Percentiles rank a stretch among this genome's conserved stretches.
phyloP scores from a whole-genome alignment of 1,284 basidiomycete genomes.

The Gymnopus androsaceus region DNA sequence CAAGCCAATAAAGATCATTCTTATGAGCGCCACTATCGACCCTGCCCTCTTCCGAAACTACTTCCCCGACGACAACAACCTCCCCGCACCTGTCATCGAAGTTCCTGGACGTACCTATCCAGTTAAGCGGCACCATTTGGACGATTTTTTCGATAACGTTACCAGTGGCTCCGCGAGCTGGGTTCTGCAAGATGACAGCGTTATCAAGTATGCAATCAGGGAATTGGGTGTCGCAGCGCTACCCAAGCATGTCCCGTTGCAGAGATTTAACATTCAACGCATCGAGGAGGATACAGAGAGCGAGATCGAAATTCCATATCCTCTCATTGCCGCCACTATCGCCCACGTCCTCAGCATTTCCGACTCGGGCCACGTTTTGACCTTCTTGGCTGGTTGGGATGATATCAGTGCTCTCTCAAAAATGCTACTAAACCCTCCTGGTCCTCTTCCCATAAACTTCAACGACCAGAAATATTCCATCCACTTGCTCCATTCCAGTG shows the following conservation, averaged over 20 bases:
- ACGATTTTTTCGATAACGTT: conserved; percentile 72
- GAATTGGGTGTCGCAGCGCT: conserved; percentile 56
- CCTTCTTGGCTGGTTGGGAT: conserved; percentile 92
- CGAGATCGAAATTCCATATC: conserved; percentile 82
- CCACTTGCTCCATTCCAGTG: conserved; percentile 90
- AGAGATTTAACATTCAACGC: conserved; percentile 12
- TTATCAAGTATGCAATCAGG: conserved; percentile 73
- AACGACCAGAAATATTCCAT: conserved; percentile 67
- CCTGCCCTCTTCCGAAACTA: conserved; percentile 88
- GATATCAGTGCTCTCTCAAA: conserved; percentile 86
- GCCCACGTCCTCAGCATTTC: conserved; percentile 78
- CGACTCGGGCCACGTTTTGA: conserved; percentile 86
- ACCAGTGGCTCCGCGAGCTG: conserved; percentile 48
- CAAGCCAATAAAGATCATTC: conserved; percentile 83
- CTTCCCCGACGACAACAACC: conserved; percentile 69
- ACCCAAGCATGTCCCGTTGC: conserved; percentile 1
- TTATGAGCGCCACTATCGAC: conserved; percentile 97
- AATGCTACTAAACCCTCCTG: conserved; percentile 55
- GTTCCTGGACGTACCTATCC: conserved; percentile 94
- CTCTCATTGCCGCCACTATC: conserved; percentile 82
- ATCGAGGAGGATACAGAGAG: conserved; percentile 39
- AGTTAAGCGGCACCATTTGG: conserved; percentile 81
- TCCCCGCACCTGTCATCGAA: conserved; percentile 76
- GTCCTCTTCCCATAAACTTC: conserved; percentile 66
- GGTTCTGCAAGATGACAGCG: conserved; percentile 79